Evolutionary conservation across 768 basidiomycete species (phyloP), one percentile per base, ranked within the genome.

Genomic region (Lanmaoa rubissima): DNA sequence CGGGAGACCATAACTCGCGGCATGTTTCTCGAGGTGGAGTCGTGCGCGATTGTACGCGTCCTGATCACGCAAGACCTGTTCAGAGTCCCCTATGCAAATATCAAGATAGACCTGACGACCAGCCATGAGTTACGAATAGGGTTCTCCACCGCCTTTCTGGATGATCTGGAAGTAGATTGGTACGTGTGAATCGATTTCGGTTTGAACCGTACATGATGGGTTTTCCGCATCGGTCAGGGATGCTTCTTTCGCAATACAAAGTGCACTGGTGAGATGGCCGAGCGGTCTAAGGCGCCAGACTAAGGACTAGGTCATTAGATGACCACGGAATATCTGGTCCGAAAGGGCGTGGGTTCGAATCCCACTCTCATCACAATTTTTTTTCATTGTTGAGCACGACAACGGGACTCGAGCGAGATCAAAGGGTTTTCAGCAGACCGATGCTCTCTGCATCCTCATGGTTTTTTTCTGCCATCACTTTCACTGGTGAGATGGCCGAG

Each of bases 271-370:
- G 60, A 79, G 77, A 80, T 81, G 80, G 79, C 80, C 80, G 79
- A 81, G 80, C 76, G 80, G 79, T 81, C 79, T 74, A 81, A 79
- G 80, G 79, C 79, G 79, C 80, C 79, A 79, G 79, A 81, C 79
- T 81, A 80, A 79, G 79, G 76, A 72, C 6, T 12, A 70, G 66
- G 68, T 68, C 66, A 62, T 63, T 6, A 3, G 62, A 64, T 69
- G 67, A 66, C 64, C 66, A 17, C n/a, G 2, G 28, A 28, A 46
- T 60, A 71, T 71, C 70, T 71, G 70, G 70, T 73, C 69, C 71
- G 70, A 71, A 71, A 71, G 73, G 74, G 74, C 72, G 74, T 73
- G 72, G 70, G 73, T 73, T 73, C 72, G 71, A 73, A 73, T 73
- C 72, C 72, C 72, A 73, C 74, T 75, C 72, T 68, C 67, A 57